These are phyloP conservation scores for Mucor lusitanicus DNA, from an alignment of 371 early-diverging fungal species.

Conservation along the genomic window DNA sequence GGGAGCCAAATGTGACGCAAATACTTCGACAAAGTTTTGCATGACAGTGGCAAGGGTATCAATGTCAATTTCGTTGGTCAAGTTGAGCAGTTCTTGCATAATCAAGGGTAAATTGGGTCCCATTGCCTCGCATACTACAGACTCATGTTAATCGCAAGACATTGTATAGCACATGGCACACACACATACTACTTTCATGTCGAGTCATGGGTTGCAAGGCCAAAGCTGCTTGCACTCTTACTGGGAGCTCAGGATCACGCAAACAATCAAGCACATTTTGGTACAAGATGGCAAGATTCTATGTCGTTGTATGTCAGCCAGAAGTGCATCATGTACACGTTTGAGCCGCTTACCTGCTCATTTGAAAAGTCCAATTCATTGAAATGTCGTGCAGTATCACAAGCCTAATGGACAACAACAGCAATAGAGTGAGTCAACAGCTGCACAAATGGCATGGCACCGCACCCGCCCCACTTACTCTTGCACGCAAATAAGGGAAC, in stretches of 20 bases:
- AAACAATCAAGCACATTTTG: slow-evolving; percentile 67
- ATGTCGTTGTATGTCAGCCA: not conserved
- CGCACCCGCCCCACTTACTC: slow-evolving; percentile 50
- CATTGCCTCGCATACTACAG: slow-evolving; percentile 66
- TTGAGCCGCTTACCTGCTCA: slow-evolving; percentile 23
- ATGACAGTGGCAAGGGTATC: slow-evolving; percentile 86
- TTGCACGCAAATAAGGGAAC: slow-evolving; percentile 77
- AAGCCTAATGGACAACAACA: slow-evolving; percentile 19
- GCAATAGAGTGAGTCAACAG: not conserved
- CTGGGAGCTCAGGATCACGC: slow-evolving; percentile 80
- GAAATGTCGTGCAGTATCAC: slow-evolving; percentile 43
- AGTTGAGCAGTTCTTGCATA: slow-evolving; percentile 80
- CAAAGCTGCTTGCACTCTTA: slow-evolving; percentile 81
- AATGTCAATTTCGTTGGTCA: slow-evolving; percentile 89
- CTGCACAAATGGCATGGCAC: not conserved
- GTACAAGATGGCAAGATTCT: slow-evolving; percentile 59
- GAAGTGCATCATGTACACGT: not conserved
- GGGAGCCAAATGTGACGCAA: slow-evolving; percentile 84
- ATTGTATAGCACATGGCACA: not conserved
- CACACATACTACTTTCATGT: slow-evolving; percentile 54
- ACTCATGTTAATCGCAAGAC: not conserved
- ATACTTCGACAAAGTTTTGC: slow-evolving; percentile 88
- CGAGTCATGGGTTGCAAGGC: slow-evolving; percentile 78
- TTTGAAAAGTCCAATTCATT: slow-evolving; percentile 43
- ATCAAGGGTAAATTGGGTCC: slow-evolving; percentile 77